Evolutionary conservation across 176 grass and related monocot species (phyloP).

Genomic region (Carex kokanica): DNA sequence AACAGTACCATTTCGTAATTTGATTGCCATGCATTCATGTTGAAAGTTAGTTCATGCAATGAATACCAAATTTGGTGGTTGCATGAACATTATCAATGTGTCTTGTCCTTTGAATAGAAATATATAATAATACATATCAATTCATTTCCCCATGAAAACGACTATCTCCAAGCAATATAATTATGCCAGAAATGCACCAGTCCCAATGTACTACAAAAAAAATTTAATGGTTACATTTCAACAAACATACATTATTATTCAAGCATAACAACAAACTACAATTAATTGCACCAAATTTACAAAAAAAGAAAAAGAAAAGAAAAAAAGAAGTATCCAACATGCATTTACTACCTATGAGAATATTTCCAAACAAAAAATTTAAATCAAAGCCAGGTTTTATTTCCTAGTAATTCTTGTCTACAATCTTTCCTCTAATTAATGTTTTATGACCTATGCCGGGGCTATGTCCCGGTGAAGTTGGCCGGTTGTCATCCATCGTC

Average conservation of each 20-base stretch:
- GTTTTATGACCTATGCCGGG: constrained; percentile 60
- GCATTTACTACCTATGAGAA: not conserved
- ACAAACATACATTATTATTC: constrained; percentile 14
- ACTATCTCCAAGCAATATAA: not conserved
- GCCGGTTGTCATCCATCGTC: constrained; percentile 35
- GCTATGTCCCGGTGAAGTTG: constrained; percentile 56
- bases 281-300: not conserved
- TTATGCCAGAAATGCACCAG: not conserved
- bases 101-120: constrained; percentile 17
- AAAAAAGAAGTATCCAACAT: not conserved
- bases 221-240: constrained; percentile 18
- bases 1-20: not conserved
- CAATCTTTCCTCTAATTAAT: not conserved
- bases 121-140: not conserved
- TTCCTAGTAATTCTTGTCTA: constrained; percentile 19
- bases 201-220: not conserved
- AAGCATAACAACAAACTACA: not conserved
- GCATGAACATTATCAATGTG: constrained; percentile 16
- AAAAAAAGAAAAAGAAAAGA: not conserved
- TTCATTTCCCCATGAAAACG: constrained; percentile 23
- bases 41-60: not conserved
- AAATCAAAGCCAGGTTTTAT: not conserved
- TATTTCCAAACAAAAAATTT: not conserved
- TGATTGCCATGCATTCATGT: not conserved
- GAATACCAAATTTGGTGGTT: constrained; percentile 9